Evolutionary conservation across 768 basidiomycete species (phyloP), one percentile per base, ranked within the genome.

Genomic region (Crassisporium funariophilum): DNA sequence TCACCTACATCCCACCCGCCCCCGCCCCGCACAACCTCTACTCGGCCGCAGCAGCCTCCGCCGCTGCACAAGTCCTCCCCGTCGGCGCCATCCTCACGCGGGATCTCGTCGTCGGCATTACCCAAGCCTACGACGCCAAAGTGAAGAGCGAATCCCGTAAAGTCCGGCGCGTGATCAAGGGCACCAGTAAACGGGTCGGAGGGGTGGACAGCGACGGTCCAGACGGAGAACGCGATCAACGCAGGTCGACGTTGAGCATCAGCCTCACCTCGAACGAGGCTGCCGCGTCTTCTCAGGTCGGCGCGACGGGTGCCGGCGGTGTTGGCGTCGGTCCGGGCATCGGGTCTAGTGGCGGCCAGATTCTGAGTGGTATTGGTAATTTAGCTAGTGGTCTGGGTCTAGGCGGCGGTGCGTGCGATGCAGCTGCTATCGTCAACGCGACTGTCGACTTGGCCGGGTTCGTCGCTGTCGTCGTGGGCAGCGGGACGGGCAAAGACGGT

Each of bases 121-220:
- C 69, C 33, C 40, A 66, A 0, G 70, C 78, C 5, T 81, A 83
- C 59, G 77, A 80, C 23, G 69, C 68, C 50, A 76, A 72, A 47
- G 56, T 63, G 25, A 59, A 53, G 19, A 41, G 74, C 16, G 83
- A 84, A 48, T 71, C 77, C 9, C 79, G 83, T 43, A 81, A 79
- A 45, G 81, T 85, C 12, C 79, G 84, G 37, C 77, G 82, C 12
- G 82, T 77, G 33, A 69, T 88, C 29, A 72, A 83, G 52, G 78
- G 72, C 48, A 84, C n/a, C n/a, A n/a, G n/a, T n/a, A n/a, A n/a
- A n/a, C n/a, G 80, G 55, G 60, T 87, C 16, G 85, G 82, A 40
- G 78, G 79, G 4, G 61, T 53, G 19, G 57, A 58, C 35, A 53
- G 57, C 16, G 46, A 41, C 6, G 50, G 35, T n/a, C 49, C 21